Evolutionary conservation across 1,284 basidiomycete species (phyloP), one percentile per base, ranked within the genome.

Genomic region (Austropuccinia psidii): DNA sequence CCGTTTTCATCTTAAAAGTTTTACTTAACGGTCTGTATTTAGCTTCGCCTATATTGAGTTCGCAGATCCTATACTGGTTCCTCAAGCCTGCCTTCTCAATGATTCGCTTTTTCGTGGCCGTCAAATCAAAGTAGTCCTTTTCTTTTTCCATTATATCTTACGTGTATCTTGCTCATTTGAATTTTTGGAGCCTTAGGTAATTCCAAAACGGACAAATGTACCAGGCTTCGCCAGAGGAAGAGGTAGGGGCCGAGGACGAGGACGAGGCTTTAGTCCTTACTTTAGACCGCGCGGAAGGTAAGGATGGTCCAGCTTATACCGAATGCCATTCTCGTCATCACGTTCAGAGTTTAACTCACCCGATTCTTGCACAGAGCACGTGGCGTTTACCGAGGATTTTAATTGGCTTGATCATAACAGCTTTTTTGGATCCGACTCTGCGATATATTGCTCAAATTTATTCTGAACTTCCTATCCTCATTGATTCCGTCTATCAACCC

Each of bases 1-100:
- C 45, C 60, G 33, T 27, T 47, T 64, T 54, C 39, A 13, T n/a
- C 35, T 49, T 15, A 13, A 19, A 35, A 45, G 1, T 21, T 37
- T 19, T 45, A 43, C 15, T 66, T 29, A 35, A n/a, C 61, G 45
- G 39, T 54, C 57, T 35, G 17, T 54, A 54, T 50, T 1, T 78
- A 96, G 93, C 58, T 99, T 91, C 83, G 95, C 95, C 65, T 99
- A 99, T 83, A 93, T 99, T 66, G 96, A 99, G 82, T 99, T 99
- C 81, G 88, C 96, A 77, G 93, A 97, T 78, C 86, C 93, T n/a
- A 88, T 90, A 73, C 87, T 91, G 76, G 90, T 98, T 72, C 90
- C 93, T 77, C 90, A 93, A 76, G 94, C 96, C 21, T 80, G 95
- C 77, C 88, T 93, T n/a, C 86, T 99, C 84, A 92, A 98, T 82